Conservation (phyloP, 176 grass and related monocot genomes). For the Juncus effusus region DNA sequence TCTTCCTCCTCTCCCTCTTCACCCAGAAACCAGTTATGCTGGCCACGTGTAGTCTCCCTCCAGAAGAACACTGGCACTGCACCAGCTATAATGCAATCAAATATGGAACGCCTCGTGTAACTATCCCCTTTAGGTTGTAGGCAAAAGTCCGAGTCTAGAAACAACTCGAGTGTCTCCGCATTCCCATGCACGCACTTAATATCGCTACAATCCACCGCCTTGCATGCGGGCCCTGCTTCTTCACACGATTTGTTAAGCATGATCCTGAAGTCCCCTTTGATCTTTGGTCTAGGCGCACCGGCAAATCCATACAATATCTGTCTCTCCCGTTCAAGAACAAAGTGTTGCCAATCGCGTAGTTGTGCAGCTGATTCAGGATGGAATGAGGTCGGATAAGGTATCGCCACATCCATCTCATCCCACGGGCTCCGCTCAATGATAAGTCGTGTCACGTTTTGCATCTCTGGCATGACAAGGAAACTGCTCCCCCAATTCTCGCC, state of each 20-base stretch:
- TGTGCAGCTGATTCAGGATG: slow-evolving; percentile 57
- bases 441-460: slow-evolving; percentile 74
- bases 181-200: slow-evolving; percentile 63
- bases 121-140: slow-evolving; percentile 88
- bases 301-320: slow-evolving; percentile 65
- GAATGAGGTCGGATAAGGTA: slow-evolving; percentile 85
- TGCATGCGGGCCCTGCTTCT: slow-evolving; percentile 44
- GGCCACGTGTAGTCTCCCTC: slow-evolving; percentile 55
- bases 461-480: slow-evolving; percentile 78
- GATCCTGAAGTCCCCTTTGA: slow-evolving; percentile 74
- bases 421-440: slow-evolving; percentile 78
- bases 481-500: slow-evolving; percentile 55
- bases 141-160: slow-evolving; percentile 73
- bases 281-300: slow-evolving; percentile 51
- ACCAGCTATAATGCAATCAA: slow-evolving; percentile 89
- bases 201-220: slow-evolving; percentile 54
- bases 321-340: slow-evolving; percentile 38
- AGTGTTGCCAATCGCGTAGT: slow-evolving; percentile 55
- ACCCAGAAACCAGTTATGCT: slow-evolving; percentile 79
- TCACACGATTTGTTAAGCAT: slow-evolving; percentile 52
- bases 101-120: slow-evolving; percentile 77
- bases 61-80: slow-evolving; percentile 88
- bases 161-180: slow-evolving; percentile 55
- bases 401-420: slow-evolving; percentile 81
- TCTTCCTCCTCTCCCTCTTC: slow-evolving; percentile 30